phyloP scores from a whole-genome alignment of 257 asterid genomes.

The Solanum stenotomum region DNA sequence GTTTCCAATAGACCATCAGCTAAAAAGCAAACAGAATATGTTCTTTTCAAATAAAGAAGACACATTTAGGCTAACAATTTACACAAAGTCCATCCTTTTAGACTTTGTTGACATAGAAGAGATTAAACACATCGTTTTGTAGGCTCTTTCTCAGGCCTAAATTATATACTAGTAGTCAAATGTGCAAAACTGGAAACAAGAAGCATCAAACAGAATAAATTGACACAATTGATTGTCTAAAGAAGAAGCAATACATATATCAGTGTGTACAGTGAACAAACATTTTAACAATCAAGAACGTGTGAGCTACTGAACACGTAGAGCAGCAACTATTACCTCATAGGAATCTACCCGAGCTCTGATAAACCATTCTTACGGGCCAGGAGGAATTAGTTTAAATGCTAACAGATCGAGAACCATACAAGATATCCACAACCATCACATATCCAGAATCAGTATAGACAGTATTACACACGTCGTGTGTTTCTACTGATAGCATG shows the following conservation, averaged over 20 bases:
- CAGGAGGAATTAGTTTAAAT: background rate
- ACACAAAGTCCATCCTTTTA: background rate
- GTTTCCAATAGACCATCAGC: background rate
- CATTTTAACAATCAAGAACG: background rate
- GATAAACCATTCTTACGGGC: background rate
- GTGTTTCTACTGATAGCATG: background rate
- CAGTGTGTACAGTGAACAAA: background rate
- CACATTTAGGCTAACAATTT: background rate
- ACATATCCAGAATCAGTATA: background rate
- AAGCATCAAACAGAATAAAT: background rate
- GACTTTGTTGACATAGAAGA: background rate
- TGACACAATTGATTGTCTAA: background rate
- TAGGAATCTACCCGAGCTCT: background rate
- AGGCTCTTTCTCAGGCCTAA: background rate
- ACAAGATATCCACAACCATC: background rate
- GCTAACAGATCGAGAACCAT: background rate
- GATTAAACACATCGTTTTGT: background rate
- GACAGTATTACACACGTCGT: background rate
- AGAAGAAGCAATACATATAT: background rate
- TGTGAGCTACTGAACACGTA: background rate
- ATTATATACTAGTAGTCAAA: background rate
- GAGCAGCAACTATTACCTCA: background rate
- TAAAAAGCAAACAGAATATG: background rate
- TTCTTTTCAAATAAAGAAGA: background rate
- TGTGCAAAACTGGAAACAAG: background rate